Evolutionary conservation across 805 yeast genomes (phyloP), one percentile per base, ranked within the genome.

Genomic region (Metschnikowia chrysomelidarum): DNA sequence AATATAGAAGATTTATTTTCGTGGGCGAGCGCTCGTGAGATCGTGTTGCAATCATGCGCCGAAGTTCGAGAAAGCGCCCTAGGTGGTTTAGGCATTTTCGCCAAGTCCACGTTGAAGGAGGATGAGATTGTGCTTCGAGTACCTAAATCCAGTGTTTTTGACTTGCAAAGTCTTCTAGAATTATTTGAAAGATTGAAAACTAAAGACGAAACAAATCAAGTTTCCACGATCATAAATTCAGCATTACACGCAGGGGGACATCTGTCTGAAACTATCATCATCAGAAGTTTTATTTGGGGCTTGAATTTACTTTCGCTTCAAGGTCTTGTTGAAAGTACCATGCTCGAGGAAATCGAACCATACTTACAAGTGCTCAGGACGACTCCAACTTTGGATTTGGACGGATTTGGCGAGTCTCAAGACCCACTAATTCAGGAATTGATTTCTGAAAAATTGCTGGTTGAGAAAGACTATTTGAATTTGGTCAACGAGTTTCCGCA

Each of bases 241-340:
- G 34, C 38, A 5, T 37, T 45, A 10, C 24, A 16, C 4, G 30
- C 35, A 7, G 37, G 33, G n/a, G 27, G 30, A 23, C 32, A 30
- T 9, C 12, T 27, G 9, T 31, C 49, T 4, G 52, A 47, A 26
- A 43, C 52, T 3, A 27, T 30, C 10, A 46, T 47, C 8, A 24
- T 47, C 4, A 40, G 52, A 11, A 41, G 41, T 24, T 43, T 41
- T 27, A 23, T 46, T 4, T 47, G 52, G 46, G 49, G 42, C 7
- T 28, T 36, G 24, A 27, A 23, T 2, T 30, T 30, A 28, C 26
- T 33, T 8, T 18, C 17, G 24, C 17, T 22, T 16, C 10, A 13
- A 4, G 9, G 11, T 2, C 24, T 18, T 4, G 9, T 30, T 9
- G 16, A 26, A 11, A n/a, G 5, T 6, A 10, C 11, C 12, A 27